These are phyloP conservation scores for Agrocybe praecox DNA, from an alignment of 768 basidiomycete species.

Conservation along the genomic window DNA sequence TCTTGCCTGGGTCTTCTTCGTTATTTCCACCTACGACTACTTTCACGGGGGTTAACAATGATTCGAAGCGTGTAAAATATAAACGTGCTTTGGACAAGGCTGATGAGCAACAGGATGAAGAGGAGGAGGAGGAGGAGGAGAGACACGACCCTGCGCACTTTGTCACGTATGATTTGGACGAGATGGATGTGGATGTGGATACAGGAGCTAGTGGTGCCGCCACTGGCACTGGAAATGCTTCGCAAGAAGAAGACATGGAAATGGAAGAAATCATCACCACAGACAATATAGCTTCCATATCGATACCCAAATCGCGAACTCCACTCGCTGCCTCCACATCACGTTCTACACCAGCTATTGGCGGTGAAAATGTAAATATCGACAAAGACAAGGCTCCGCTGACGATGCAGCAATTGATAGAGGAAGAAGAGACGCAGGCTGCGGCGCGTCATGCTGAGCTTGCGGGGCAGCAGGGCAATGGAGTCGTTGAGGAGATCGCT, in stretches of 20 bases:
- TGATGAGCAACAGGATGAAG: neutral
- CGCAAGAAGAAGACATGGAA: neutral
- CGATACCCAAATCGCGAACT: neutral
- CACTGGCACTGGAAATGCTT: neutral
- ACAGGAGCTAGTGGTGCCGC: conserved; percentile 19
- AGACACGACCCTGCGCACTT: conserved; percentile 25
- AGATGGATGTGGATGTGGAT: conserved; percentile 38
- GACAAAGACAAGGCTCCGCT: conserved; percentile 35
- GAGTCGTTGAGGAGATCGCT: conserved; percentile 1
- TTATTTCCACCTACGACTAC: neutral
- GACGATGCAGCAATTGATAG: conserved; percentile 69
- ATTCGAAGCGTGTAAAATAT: neutral
- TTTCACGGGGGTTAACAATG: neutral
- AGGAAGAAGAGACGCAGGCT: conserved; percentile 25
- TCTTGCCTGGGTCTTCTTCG: conserved; percentile 21
- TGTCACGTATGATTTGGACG: conserved; percentile 37
- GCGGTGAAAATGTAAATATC: neutral
- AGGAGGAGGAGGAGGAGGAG: conserved; percentile 14
- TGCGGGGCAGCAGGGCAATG: conserved; percentile 6
- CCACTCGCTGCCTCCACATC: neutral
- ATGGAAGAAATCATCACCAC: neutral
- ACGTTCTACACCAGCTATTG: conserved; percentile 1
- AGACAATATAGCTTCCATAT: neutral
- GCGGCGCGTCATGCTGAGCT: conserved; percentile 20
- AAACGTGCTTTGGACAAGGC: no score